These are phyloP conservation scores for Acidiella bohemica DNA, from an alignment of 495 filamentous ascomycete species.

Conservation along the genomic window DNA sequence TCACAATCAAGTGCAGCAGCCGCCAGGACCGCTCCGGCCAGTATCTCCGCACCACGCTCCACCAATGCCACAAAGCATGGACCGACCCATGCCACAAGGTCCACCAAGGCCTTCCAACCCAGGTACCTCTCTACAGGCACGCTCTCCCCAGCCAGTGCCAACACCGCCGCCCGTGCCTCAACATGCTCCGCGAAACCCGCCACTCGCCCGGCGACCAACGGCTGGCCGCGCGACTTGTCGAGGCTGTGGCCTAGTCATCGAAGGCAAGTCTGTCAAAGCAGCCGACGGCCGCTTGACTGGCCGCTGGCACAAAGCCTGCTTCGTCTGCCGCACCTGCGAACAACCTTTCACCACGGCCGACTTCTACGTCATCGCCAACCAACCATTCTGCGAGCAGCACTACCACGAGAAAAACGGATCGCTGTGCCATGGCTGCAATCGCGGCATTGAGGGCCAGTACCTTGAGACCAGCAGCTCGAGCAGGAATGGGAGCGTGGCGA, in stretches of 20 bases:
- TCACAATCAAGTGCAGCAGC: constrained; percentile 9
- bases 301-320: constrained; percentile 85
- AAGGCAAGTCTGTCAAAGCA: constrained; percentile 83
- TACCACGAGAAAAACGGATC: constrained; percentile 87
- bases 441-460: constrained; percentile 87
- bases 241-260: constrained; percentile 64
- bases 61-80: constrained; percentile 4
- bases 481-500: constrained; percentile 34
- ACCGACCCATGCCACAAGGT: neutral
- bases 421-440: constrained; percentile 63
- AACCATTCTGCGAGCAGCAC: constrained; percentile 81
- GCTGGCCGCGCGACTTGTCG: constrained; percentile 62
- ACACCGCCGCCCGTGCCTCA: constrained; percentile 10
- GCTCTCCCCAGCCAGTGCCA: constrained; percentile 3
- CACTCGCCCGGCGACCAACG: constrained; percentile 16
- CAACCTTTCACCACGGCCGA: constrained; percentile 74
- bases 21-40: too few relatives aligned
- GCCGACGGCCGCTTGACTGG: constrained; percentile 89
- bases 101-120: constrained; percentile 3
- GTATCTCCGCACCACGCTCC: too few relatives aligned
- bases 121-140: constrained; percentile 1
- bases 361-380: constrained; percentile 81
- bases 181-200: neutral
- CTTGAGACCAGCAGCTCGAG: constrained; percentile 49
- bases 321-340: constrained; percentile 75